Percentiles rank a stretch among this genome's conserved stretches.
These are phyloP conservation scores for Rhodotorula sp. DNA, from an alignment of 1,284 basidiomycete species.

Conservation along the genomic window DNA sequence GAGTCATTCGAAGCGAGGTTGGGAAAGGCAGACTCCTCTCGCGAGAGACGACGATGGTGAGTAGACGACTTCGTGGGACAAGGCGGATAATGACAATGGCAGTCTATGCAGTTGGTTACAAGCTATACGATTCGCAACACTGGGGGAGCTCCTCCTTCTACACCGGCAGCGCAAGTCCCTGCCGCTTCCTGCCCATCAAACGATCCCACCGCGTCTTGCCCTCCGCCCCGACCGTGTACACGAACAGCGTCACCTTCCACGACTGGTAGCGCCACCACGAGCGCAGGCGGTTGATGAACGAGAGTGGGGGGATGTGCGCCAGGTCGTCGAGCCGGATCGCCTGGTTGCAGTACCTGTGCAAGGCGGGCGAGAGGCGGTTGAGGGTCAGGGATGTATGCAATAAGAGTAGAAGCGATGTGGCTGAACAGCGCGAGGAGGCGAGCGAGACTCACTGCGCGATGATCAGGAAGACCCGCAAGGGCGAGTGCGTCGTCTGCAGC, in stretches of 20 bases:
- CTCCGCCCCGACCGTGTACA: slow-evolving; percentile 20
- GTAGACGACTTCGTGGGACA: no score
- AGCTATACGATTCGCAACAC: no score
- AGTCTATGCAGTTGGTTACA: no score
- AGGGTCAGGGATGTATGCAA: not conserved
- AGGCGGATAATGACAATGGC: no score
- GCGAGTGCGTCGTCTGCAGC: slow-evolving; percentile 56
- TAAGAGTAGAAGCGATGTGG: not conserved
- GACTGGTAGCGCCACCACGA: slow-evolving; percentile 38
- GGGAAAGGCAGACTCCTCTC: no score
- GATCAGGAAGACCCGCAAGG: slow-evolving; percentile 81
- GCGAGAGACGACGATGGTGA: no score
- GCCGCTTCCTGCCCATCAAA: not conserved
- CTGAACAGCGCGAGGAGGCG: not conserved
- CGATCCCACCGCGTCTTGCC: slow-evolving; percentile 12
- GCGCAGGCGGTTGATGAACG: slow-evolving; percentile 11
- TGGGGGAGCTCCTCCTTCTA: not conserved
- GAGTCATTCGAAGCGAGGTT: no score
- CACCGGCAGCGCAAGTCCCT: slow-evolving; percentile 5
- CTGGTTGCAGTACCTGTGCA: slow-evolving; percentile 66
- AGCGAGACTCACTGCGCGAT: slow-evolving; percentile 61
- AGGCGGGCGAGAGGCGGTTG: not conserved
- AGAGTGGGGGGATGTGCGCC: slow-evolving; percentile 52
- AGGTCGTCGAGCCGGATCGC: slow-evolving; percentile 80
- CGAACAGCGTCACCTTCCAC: slow-evolving; percentile 32